Evolutionary conservation across 2,329 filamentous ascomycete genomes (phyloP), one percentile per base, ranked within the genome.

Genomic region (Colletotrichum higginsianum): DNA sequence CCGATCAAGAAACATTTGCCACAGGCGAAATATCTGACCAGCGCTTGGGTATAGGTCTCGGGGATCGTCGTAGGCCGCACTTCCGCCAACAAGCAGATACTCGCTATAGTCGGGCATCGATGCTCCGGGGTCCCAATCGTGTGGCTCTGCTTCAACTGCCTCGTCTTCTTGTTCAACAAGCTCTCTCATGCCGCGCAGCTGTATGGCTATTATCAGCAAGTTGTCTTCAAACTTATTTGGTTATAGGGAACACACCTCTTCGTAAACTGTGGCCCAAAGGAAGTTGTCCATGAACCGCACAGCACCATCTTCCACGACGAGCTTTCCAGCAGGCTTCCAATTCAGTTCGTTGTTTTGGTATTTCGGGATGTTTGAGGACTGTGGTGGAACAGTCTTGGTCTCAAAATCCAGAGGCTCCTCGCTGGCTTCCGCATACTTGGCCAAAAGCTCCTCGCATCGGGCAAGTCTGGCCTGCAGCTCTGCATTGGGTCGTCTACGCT

Each of bases 1-100:
- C 72, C 93, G 91, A 57, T 93, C 90, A 5, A 94, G 82, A 74
- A 91, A 95, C 9, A 89, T 84, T 78, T 94, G 91, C 93, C 93
- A 95, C 5, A 95, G 85, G 60, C 87, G 86, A 75, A 93, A 69
- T 2, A 60, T 60, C 42, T 69, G 66, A 40, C 61, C 42, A 1
- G 66, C 52, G 46, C 30, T 58, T 12, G 66, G 66, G 30, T 69
- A 69, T 16, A 69, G 30, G 15, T 65, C 44, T 9, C 60, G 61
- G n/a, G 66, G 42, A 16, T 64, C 42, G 18, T 58, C 50, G 7
- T 52, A 44, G 16, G 23, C 21, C 18, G 30, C 21, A 46, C 40
- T n/a, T 23, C 63, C 61, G 9, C 66, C 61, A 23, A 65, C 66
- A 13, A 65, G 44, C 12, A 69, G 46, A 26, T 69, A 69, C 26